These are phyloP conservation scores for Colletotrichum tropicale DNA, from an alignment of 2,329 filamentous ascomycete genomes.

Conservation along the genomic window DNA sequence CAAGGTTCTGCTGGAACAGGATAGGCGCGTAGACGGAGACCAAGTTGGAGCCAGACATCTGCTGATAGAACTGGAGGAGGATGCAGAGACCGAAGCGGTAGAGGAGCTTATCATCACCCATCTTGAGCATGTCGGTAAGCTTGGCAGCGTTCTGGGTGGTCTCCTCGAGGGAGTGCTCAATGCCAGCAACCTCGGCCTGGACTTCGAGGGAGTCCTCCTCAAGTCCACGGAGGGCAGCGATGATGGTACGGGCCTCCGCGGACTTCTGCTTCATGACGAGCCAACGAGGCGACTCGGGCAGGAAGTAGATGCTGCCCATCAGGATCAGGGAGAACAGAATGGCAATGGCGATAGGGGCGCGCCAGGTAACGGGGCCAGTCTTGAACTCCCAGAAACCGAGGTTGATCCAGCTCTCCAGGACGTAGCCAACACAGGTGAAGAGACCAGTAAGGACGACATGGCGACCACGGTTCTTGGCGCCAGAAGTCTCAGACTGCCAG, in stretches of 20 bases:
- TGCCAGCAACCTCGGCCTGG: constrained; percentile 49
- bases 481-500: constrained; percentile 42
- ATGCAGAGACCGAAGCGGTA: constrained; percentile 51
- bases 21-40: constrained; percentile 44
- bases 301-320: constrained; percentile 34
- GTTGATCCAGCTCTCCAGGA: constrained; percentile 49
- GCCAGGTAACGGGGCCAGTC: constrained; percentile 29
- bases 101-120: constrained; percentile 54
- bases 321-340: constrained; percentile 34
- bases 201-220: constrained; percentile 54
- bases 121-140: constrained; percentile 49
- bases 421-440: constrained; percentile 24
- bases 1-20: constrained; percentile 45
- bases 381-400: constrained; percentile 43
- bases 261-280: constrained; percentile 32
- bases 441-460: constrained; percentile 39
- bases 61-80: constrained; percentile 55
- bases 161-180: constrained; percentile 52
- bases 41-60: constrained; percentile 31
- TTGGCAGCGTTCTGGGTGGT: constrained; percentile 37
- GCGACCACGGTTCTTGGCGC: constrained; percentile 45
- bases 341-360: constrained; percentile 40
- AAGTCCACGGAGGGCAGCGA: constrained; percentile 51
- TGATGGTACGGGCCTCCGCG: constrained; percentile 34
- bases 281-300: constrained; percentile 38